Base-by-base conservation (phyloP, 2,329 filamentous ascomycete genomes). In the Cladobotryum mycophilum region DNA sequence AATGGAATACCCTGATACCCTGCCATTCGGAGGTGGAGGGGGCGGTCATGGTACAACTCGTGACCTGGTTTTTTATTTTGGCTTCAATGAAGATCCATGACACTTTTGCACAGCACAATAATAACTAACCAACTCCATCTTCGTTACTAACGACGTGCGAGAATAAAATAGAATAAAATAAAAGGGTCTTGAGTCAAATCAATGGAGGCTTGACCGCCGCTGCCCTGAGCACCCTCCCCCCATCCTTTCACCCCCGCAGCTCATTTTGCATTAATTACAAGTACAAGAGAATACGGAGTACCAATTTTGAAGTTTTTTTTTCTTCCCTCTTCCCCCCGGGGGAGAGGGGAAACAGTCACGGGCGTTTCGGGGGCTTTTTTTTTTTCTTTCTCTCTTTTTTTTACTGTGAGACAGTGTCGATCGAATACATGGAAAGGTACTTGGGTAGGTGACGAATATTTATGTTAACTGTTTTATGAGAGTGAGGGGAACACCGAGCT, bases 121-220 rank as follows among this genome's bases (percentile, higher is more conserved):
- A 11, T 30, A 11, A 30, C 6, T 4, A 25, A 25, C 25, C 25
- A 20, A n/a, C n/a, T 20, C 20, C 20, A 20, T 30, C 6, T 30
- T 30, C 25, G 8, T 30, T 30, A 30, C 25, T 2, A 30, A 20
- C 20, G 25, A 30, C 9, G 2, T 11, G 6, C 25, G 9, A 30
- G 25, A 30, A 30, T 30, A 2, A 25, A 8, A 30, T 11, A 11
- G 6, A 30, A 11, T 30, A 30, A 7, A 30, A 40, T 33, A 22
- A 45, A 35, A 35, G 47, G 38, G 47, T 33, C 22, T 17, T 20
- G 15, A 18, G 17, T 42, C 18, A 25, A 37, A 25, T 11, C 6
- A 38, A n/a, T 17, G 40, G 40, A 20, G 40, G 47, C 47, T 49
- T 49, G 40, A 38, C 47, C 47, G 33, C 47, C 47, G 33, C 41